phyloP scores from a whole-genome alignment of 1,284 basidiomycete genomes.

The Cyathus pygmaeus region DNA sequence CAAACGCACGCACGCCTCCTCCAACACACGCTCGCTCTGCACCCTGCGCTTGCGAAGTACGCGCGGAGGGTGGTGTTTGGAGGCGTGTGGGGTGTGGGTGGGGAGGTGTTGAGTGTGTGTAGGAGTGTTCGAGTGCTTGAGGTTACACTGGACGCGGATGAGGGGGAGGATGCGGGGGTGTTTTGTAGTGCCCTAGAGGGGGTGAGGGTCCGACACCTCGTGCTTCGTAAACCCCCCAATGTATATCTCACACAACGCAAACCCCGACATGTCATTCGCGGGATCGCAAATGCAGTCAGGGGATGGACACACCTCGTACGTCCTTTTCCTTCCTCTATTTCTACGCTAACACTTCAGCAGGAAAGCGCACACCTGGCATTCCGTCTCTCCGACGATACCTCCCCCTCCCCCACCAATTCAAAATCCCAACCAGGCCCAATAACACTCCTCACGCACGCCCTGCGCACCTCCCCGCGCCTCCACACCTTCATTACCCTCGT shows the following conservation, averaged over 20 bases:
- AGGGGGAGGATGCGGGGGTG: conserved; percentile 42
- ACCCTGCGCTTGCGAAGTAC: conserved; percentile 45
- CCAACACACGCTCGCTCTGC: conserved; percentile 41
- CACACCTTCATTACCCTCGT: conserved; percentile 55
- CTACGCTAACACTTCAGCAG: conserved; percentile 30
- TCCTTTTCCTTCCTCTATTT: conserved; percentile 8
- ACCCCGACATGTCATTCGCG: conserved; percentile 52
- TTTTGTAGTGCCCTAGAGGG: conserved; percentile 54
- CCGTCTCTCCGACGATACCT: conserved; percentile 52
- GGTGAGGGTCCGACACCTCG: conserved; percentile 50
- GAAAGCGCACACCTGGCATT: conserved; percentile 59
- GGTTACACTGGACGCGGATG: conserved; percentile 52
- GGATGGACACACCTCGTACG: conserved; percentile 58
- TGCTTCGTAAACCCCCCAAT: conserved; percentile 56
- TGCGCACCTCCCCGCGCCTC: conserved; percentile 46
- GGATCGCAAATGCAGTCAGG: conserved; percentile 53
- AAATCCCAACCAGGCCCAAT: conserved; percentile 32
- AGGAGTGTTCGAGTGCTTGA: conserved; percentile 49
- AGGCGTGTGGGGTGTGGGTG: conserved; percentile 23
- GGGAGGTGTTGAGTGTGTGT: conserved; percentile 37
- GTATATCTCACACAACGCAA: conserved; percentile 63
- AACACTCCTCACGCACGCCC: conserved; percentile 43
- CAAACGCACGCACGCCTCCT: conserved; percentile 45
- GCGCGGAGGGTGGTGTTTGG: conserved; percentile 48
- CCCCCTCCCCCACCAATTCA: conserved; percentile 19